These are phyloP conservation scores for Backusella morwellensis DNA, from an alignment of 192 early-diverging fungal genomes.

Conservation along the genomic window DNA sequence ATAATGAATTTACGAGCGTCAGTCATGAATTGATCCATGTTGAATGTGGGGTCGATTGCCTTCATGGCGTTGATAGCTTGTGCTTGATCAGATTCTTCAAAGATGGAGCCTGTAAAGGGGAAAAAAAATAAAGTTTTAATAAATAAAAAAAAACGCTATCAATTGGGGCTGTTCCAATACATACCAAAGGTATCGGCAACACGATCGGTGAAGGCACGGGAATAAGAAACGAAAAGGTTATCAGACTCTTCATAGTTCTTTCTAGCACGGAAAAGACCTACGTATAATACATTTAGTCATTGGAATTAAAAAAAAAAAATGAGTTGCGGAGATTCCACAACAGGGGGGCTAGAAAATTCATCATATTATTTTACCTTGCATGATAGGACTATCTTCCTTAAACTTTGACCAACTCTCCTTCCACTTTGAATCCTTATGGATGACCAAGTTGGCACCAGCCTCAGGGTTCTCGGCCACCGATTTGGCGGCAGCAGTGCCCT, in stretches of 20 bases:
- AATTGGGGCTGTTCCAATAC: not conserved
- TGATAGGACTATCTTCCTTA: slow-evolving; percentile 83
- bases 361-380: slow-evolving; percentile 54
- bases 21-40: slow-evolving; percentile 82
- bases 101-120: slow-evolving; percentile 53
- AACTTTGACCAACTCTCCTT: slow-evolving; percentile 92
- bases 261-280: slow-evolving; percentile 69
- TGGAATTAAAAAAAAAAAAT: not conserved
- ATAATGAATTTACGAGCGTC: slow-evolving; percentile 91
- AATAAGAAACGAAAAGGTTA: slow-evolving; percentile 75
- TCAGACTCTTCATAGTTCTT: slow-evolving; percentile 88
- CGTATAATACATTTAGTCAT: not conserved
- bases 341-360: not conserved
- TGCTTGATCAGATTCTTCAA: slow-evolving; percentile 94
- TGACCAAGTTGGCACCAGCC: slow-evolving; percentile 73
- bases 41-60: slow-evolving; percentile 84
- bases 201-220: slow-evolving; percentile 73
- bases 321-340: not conserved
- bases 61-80: slow-evolving; percentile 83
- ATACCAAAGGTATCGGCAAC: slow-evolving; percentile 71
- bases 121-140: not conserved
- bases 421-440: slow-evolving; percentile 86
- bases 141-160: not conserved
- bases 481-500: slow-evolving; percentile 17
- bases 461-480: slow-evolving; percentile 38